phyloP scores from a whole-genome alignment of 2,329 filamentous ascomycete species.

The Apiospora hydei region DNA sequence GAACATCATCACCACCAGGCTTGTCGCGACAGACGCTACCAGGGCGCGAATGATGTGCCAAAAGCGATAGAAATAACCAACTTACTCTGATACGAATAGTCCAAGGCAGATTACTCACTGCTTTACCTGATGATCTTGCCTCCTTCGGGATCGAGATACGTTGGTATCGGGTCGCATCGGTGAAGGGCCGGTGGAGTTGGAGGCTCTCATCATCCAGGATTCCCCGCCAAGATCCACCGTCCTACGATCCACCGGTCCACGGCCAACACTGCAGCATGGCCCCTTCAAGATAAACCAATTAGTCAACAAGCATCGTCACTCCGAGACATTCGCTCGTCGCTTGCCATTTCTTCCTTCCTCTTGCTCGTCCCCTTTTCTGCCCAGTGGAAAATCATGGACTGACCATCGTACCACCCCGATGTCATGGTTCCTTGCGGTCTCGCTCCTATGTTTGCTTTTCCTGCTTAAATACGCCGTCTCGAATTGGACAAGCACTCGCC shows the following conservation, averaged over 20 bases:
- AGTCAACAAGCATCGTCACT: neutral
- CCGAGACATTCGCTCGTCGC: neutral
- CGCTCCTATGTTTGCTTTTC: conserved; percentile 6
- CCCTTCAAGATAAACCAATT: conserved; percentile 3
- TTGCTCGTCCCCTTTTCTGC: neutral
- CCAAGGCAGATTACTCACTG: neutral
- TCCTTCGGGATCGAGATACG: neutral
- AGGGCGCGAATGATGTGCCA: neutral
- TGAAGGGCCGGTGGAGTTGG: neutral
- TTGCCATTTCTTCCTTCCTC: neutral
- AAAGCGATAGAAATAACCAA: neutral
- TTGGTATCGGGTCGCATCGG: neutral
- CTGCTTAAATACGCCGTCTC: neutral
- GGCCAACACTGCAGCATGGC: neutral
- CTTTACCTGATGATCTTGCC: neutral
- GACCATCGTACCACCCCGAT: neutral
- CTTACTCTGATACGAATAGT: too few species aligned
- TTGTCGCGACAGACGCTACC: neutral
- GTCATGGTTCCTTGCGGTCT: neutral
- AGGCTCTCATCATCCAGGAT: neutral
- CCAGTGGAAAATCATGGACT: neutral
- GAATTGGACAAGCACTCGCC: neutral
- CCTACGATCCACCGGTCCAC: neutral
- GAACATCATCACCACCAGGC: neutral
- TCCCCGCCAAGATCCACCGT: conserved; percentile 8